A percentile compares a stretch with the other conserved stretches of the same genome.
phyloP scores from a whole-genome alignment of 2,329 filamentous ascomycete genomes.

The Aureobasidium sp. region DNA sequence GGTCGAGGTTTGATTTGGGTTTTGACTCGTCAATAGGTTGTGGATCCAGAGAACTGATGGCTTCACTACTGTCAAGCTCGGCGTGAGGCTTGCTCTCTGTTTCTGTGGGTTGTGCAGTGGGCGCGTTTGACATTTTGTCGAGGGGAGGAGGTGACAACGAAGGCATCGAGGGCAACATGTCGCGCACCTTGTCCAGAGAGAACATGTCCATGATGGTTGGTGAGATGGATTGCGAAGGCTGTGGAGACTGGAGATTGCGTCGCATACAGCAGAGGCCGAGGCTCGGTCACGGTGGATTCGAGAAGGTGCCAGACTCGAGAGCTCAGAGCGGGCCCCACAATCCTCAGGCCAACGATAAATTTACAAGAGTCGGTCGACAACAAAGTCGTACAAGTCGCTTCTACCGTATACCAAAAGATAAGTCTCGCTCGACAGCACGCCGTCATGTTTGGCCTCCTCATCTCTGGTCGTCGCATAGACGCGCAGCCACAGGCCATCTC shows the following conservation, averaged over 20 bases:
- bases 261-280: conserved; percentile 3
- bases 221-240: background rate
- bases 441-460: conserved; percentile 52
- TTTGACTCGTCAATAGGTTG: conserved; percentile 20
- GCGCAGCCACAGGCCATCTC: conserved; percentile 47
- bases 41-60: conserved; percentile 18
- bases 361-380: background rate
- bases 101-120: conserved; percentile 3
- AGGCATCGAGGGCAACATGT: conserved; percentile 25
- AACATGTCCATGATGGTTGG: conserved; percentile 21
- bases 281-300: background rate
- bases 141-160: conserved; percentile 8
- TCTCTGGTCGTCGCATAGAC: conserved; percentile 52
- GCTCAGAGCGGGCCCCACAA: conserved; percentile 6
- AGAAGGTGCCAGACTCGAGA: conserved; percentile 1
- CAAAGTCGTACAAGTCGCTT: background rate
- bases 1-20: conserved; percentile 42
- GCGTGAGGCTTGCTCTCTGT: background rate
- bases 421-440: background rate
- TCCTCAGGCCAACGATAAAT: background rate
- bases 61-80: background rate
- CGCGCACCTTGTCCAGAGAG: conserved; percentile 24
- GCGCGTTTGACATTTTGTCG: conserved; percentile 17
- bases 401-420: background rate
- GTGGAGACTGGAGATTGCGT: too few species aligned